Evolutionary conservation across 352 stramenopile species (phyloP).

Genomic region (Phytopythium kandeliae): DNA sequence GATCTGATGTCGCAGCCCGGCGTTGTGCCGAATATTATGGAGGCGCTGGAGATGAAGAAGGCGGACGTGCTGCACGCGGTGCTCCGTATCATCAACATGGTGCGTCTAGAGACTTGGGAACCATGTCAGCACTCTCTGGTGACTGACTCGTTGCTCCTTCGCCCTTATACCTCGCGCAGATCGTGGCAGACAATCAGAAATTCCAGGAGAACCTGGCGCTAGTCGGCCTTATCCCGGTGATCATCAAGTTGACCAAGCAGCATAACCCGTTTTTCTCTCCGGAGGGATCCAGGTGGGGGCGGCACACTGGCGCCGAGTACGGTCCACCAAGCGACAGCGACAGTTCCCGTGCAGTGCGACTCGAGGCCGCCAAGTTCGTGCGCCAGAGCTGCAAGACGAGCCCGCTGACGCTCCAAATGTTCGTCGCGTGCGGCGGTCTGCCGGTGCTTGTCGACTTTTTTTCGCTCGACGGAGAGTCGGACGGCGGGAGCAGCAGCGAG

Average conservation of each 20-base stretch:
- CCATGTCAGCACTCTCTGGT: not conserved
- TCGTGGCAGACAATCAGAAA: constrained; percentile 86
- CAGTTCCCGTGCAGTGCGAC: constrained; percentile 55
- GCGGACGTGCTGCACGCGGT: constrained; percentile 82
- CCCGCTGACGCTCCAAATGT: constrained; percentile 89
- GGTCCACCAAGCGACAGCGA: constrained; percentile 12
- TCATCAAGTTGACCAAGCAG: constrained; percentile 85
- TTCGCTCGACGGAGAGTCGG: constrained; percentile 16
- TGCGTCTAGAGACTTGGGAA: constrained; percentile 10
- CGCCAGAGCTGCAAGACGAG: constrained; percentile 86
- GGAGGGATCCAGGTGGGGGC: constrained; percentile 9
- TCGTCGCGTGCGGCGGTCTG: constrained; percentile 88
- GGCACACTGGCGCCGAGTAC: not conserved
- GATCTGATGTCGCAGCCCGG: constrained; percentile 89
- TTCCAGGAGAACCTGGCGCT: constrained; percentile 91
- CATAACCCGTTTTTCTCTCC: constrained; percentile 29
- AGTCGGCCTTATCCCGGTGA: constrained; percentile 85
- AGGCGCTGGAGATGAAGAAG: constrained; percentile 90
- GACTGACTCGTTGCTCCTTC: constrained; percentile 7
- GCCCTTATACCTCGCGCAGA: constrained; percentile 23
- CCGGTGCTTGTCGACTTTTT: constrained; percentile 84
- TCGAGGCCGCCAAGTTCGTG: constrained; percentile 87
- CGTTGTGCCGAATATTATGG: constrained; percentile 91
- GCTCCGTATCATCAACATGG: constrained; percentile 84
- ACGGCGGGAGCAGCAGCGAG: constrained; percentile 9